Evolutionary conservation across 495 filamentous ascomycete species (phyloP).

Genomic region (Podospora didyma): DNA sequence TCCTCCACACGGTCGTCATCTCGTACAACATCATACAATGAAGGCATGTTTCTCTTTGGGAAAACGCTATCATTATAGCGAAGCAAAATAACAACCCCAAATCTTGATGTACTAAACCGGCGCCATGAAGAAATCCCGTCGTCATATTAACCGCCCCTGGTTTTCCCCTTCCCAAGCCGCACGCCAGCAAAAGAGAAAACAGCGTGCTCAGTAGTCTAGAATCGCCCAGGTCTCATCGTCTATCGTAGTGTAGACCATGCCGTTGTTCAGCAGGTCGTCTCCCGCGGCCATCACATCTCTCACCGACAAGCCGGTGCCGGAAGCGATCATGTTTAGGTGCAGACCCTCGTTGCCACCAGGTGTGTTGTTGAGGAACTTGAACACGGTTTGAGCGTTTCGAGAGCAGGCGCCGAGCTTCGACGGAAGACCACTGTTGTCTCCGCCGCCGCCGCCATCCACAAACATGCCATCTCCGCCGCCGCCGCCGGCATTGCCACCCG

Average conservation of each 20-base stretch:
- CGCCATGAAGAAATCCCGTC: neutral
- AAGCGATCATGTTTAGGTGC: conserved; percentile 70
- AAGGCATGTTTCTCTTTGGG: no score
- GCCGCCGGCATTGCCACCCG: conserved; percentile 26
- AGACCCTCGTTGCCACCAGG: conserved; percentile 74
- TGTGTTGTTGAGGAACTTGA: conserved; percentile 55
- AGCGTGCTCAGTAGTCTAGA: conserved; percentile 50
- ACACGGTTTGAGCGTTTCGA: conserved; percentile 60
- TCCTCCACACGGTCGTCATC: no score
- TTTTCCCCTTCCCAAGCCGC: neutral
- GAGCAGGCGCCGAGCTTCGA: conserved; percentile 48
- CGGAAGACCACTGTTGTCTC: neutral
- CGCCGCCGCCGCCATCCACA: conserved; percentile 36
- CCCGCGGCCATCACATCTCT: conserved; percentile 69
- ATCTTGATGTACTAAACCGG: neutral
- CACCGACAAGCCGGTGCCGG: conserved; percentile 54
- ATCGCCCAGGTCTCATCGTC: conserved; percentile 82
- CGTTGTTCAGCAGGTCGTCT: conserved; percentile 68
- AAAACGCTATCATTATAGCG: neutral
- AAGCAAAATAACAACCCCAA: neutral
- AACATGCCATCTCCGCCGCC: conserved; percentile 51
- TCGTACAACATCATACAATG: no score
- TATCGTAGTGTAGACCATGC: conserved; percentile 82
- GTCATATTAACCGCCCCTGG: neutral
- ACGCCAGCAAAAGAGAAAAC: neutral